A percentile compares a stretch with the other conserved stretches of the same genome.
Conservation (phyloP, 768 basidiomycete genomes). For the Suillus decipiens region DNA sequence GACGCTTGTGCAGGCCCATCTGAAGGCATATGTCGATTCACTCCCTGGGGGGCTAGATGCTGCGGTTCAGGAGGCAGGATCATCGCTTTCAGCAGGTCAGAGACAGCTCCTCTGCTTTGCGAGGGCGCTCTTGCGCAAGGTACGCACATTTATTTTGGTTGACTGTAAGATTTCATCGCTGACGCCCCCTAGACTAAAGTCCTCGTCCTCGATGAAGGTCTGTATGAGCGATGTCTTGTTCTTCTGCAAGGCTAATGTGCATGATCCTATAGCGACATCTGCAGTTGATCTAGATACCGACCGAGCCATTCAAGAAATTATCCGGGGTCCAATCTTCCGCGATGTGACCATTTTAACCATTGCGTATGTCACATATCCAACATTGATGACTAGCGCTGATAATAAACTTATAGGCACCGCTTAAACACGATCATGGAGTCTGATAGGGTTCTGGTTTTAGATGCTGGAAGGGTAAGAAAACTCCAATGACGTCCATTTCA, state of each 20-base stretch:
- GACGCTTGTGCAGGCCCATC: slow-evolving; percentile 47
- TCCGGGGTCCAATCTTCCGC: slow-evolving; percentile 75
- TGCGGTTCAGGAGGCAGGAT: slow-evolving; percentile 73
- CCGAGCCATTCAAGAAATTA: slow-evolving; percentile 83
- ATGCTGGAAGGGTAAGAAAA: slow-evolving; percentile 61
- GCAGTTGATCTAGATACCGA: slow-evolving; percentile 93
- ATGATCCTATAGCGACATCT: slow-evolving; percentile 61
- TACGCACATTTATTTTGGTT: slow-evolving; percentile 22
- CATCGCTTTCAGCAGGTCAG: slow-evolving; percentile 84
- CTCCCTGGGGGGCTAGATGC: slow-evolving; percentile 73
- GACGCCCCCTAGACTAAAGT: slow-evolving; percentile 62
- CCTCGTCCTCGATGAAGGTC: slow-evolving; percentile 91
- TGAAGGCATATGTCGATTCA: slow-evolving; percentile 68
- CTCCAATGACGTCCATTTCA: not conserved
- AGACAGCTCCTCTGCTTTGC: slow-evolving; percentile 89
- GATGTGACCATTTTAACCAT: slow-evolving; percentile 85
- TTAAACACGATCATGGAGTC: slow-evolving; percentile 85
- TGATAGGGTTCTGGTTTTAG: slow-evolving; percentile 80
- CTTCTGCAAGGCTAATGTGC: slow-evolving; percentile 2
- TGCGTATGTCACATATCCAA: slow-evolving; percentile 51
- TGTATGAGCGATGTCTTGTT: slow-evolving; percentile 7
- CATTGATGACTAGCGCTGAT: slow-evolving; percentile 1
- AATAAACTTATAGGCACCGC: slow-evolving; percentile 52
- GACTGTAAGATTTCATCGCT: not conserved
- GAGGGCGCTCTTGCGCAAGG: slow-evolving; percentile 77